Base-by-base conservation (phyloP, 2,329 filamentous ascomycete species). In the Ophiobolus disseminans region DNA sequence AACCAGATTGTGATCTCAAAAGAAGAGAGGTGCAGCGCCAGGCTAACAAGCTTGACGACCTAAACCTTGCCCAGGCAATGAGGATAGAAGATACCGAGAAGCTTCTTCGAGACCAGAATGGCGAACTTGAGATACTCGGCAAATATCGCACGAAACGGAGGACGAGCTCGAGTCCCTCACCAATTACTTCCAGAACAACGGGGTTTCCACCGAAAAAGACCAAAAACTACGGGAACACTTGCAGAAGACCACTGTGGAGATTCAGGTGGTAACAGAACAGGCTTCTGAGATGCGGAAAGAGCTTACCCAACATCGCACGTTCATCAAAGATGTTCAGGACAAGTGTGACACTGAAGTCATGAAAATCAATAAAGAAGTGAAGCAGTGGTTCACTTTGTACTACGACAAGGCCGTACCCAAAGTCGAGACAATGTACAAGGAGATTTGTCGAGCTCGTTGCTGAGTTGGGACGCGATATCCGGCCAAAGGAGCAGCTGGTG, bases 371-470 rank as follows among this genome's bases (percentile, higher is more conserved):
- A 32, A 32, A 14, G 9, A 14, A 7, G 10, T 14, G 13, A 14
- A 32, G 3, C 7, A 14, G 13, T 32, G 3, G 13, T 4, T 14
- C 9, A 14, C 14, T 14, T 22, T 23, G 3, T 44, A 44, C 22
- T 20, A 26, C 40, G 40, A 44, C 26, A 31, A 35, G n/a, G 40
- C 30, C 3, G 21, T 44, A 8, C 21, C 31, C 5, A 44, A 34
- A 17, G 14, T 10, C 8, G 31, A 36, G 21, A 10, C 13, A 1
- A 30, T 44, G 4, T n/a, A 23, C 8, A 17, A 35, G 7, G 19
- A 35, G 10, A 37, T 44, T 13, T n/a, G 16, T 28, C 3, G 20
- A 37, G 26, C 31, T 44, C 30, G 28, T 23, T 8, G n/a, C n/a
- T n/a, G 31, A 44, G 19, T 10, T 26, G 5, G 40, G 30, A 5